A percentile compares a stretch with the other conserved stretches of the same genome.
These are phyloP conservation scores for Microcos paniculata DNA, from an alignment of 345 rosid species.

Conservation along the genomic window DNA sequence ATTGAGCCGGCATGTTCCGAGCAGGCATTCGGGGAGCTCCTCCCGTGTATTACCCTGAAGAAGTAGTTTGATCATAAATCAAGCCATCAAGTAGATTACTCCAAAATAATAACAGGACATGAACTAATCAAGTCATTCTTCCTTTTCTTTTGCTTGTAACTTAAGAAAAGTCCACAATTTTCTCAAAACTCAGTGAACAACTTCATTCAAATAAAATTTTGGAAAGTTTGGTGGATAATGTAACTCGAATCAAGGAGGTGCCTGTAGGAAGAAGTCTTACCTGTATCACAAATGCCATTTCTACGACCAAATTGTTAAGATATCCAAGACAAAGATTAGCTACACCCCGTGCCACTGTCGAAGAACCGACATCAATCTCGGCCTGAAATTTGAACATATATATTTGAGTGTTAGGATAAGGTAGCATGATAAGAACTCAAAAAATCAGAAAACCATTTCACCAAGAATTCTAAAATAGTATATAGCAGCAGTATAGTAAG, in stretches of 20 bases:
- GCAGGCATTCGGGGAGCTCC: slow-evolving; percentile 82
- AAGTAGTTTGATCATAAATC: slow-evolving; percentile 1
- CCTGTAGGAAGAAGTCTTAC: slow-evolving; percentile 28
- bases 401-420: neutral
- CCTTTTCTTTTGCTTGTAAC: neutral
- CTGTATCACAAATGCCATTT: slow-evolving; percentile 94
- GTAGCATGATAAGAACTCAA: neutral
- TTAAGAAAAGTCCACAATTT: neutral
- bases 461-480: neutral
- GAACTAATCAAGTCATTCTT: neutral
- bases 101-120: neutral
- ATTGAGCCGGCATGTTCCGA: slow-evolving; percentile 85
- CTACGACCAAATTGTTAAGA: slow-evolving; percentile 75
- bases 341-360: slow-evolving; percentile 87
- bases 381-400: slow-evolving; percentile 39
- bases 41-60: slow-evolving; percentile 78
- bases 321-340: slow-evolving; percentile 81
- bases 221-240: neutral
- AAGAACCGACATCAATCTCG: slow-evolving; percentile 83
- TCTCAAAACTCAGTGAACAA: neutral
- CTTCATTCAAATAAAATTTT: neutral
- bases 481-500: neutral
- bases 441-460: neutral
- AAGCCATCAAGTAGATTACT: neutral
- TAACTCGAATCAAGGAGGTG: too few species aligned